Percentiles rank a stretch among this genome's conserved stretches.
These are phyloP conservation scores for Fusarium sp. DNA, from an alignment of 2,329 filamentous ascomycete genomes.

Conservation along the genomic window DNA sequence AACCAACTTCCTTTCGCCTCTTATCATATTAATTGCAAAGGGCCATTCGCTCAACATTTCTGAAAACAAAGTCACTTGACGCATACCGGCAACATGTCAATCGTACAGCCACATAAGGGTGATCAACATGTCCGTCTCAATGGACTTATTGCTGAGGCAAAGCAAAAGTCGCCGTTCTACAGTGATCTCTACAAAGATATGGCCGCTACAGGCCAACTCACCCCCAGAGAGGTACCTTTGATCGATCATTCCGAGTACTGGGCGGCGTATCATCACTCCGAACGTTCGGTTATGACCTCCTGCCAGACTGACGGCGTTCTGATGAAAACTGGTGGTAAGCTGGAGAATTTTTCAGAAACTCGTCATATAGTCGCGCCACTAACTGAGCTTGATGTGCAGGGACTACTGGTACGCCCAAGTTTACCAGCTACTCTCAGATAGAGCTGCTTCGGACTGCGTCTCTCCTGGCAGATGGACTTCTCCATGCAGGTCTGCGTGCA, in stretches of 20 bases:
- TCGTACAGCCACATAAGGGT: background rate
- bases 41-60: too few species aligned
- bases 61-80: too few species aligned
- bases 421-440: background rate
- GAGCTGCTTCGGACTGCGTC: background rate
- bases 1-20: too few species aligned
- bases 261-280: background rate
- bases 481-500: background rate
- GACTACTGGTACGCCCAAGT: background rate
- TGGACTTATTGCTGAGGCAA: background rate
- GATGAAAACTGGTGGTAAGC: background rate
- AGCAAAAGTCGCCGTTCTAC: background rate
- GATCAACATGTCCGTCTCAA: background rate
- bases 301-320: background rate
- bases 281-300: background rate
- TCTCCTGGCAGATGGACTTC: background rate
- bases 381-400: accelerated
- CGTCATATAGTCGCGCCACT: background rate
- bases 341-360: background rate
- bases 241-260: background rate
- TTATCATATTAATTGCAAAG: too few species aligned
- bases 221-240: background rate
- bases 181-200: background rate
- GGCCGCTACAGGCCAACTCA: background rate
- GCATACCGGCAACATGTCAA: background rate